Evolutionary conservation across 1,284 basidiomycete species (phyloP).

Genomic region (Leccinum subrobustum): DNA sequence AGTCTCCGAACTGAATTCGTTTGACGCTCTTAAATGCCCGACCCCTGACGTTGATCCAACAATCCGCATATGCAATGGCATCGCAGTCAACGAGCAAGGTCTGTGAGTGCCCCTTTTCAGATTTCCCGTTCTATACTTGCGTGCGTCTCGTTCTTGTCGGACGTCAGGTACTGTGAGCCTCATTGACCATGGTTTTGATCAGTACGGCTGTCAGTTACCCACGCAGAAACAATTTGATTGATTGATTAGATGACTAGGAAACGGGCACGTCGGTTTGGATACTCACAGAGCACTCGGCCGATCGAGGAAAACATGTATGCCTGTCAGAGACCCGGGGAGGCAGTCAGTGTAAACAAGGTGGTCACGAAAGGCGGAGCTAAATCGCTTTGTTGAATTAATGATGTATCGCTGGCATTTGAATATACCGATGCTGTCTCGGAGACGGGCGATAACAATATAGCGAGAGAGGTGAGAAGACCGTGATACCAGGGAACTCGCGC

Average conservation of each 20-base stretch:
- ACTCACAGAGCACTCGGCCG: conserved; percentile 75
- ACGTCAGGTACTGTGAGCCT: too few species aligned
- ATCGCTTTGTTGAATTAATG: conserved; percentile 27
- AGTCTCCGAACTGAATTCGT: too few species aligned
- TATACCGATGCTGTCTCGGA: conserved; percentile 52
- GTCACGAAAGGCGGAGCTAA: conserved; percentile 44
- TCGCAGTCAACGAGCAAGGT: too few species aligned
- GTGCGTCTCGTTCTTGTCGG: too few species aligned
- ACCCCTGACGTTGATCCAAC: too few species aligned
- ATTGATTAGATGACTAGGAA: neutral
- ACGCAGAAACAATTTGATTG: neutral
- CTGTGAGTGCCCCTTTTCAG: too few species aligned
- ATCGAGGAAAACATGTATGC: conserved; percentile 77
- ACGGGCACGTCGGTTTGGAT: neutral
- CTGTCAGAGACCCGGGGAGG: conserved; percentile 44
- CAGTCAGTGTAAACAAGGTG: conserved; percentile 62
- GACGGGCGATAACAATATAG: conserved; percentile 51
- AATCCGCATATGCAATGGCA: too few species aligned
- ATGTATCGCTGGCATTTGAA: conserved; percentile 43
- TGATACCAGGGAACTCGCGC: conserved; percentile 61
- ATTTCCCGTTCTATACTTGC: too few species aligned
- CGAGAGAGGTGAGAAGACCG: conserved; percentile 62
- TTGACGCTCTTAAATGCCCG: too few species aligned
- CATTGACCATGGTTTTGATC: too few species aligned
- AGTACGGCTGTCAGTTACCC: conserved; percentile 35